Base-by-base conservation (phyloP, 192 early-diverging fungal genomes). In the Diversispora eburnea region DNA sequence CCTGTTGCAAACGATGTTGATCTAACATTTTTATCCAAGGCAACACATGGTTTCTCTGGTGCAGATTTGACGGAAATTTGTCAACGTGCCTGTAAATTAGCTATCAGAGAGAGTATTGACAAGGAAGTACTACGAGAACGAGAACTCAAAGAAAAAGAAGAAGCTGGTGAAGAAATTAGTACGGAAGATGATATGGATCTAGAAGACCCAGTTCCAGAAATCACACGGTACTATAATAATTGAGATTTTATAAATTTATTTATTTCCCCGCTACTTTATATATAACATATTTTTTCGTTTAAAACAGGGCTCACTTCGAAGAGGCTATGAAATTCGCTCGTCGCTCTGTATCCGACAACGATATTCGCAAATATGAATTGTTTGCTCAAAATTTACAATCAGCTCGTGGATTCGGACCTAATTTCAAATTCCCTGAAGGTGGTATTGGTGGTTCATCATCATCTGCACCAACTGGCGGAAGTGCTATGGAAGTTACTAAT, bases 291-390 rank as follows among this genome's bases (percentile, higher is more conserved):
- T 46, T 49, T 13, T 43, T 25, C 5, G 13, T 58, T 22, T 43
- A 54, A 75, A 3, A 56, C 39, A 80, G 85, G 45, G 91, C 86
- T n/a, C 96, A 99, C 84, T 99, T 99, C 84, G 97, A 99, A 78
- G 96, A 98, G 84, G 97, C 97, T 61, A 99, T 99, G 97, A 88
- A 88, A 85, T 97, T 86, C 84, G 97, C 97, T 39, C 92, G 97
- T 66, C 91, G 97, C 69, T 95, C 93, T 12, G 97, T 99, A 8
- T 91, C 89, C 67, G 95, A 98, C 78, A 94, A 90, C 75, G 97
- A 99, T 75, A 96, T 98, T 73, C 95, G 95, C 79, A 94, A 92
- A 83, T 99, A 99, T 83, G 96, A 99, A 86, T 96, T 97, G 93
- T 99, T 99, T 90, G 92, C 97, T 17, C 95, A 96, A 78, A 99